Evolutionary conservation across 352 stramenopile species (phyloP).

Genomic region (Pythium chondricola): DNA sequence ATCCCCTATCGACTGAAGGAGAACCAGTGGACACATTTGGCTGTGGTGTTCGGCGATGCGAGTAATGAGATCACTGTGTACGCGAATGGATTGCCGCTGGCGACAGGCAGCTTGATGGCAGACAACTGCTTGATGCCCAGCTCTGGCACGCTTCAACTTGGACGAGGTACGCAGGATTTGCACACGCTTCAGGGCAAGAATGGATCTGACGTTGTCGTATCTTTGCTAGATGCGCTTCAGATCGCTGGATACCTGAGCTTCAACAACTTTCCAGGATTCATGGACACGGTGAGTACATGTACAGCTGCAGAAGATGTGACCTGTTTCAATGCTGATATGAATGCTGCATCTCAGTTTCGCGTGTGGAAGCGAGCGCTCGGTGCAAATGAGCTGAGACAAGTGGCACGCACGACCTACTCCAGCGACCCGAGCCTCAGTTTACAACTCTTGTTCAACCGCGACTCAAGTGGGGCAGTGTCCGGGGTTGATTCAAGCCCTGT

Average conservation of each 20-base stretch:
- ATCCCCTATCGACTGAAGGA: conserved; percentile 25
- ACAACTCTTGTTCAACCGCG: conserved; percentile 22
- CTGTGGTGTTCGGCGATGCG: conserved; percentile 17
- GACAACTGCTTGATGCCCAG: conserved; percentile 18
- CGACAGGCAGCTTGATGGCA: conserved; percentile 12
- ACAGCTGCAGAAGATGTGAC: neutral
- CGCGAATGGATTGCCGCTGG: conserved; percentile 23
- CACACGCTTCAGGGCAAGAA: neutral
- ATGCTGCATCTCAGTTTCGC: conserved; percentile 11
- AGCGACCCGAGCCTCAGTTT: conserved; percentile 25
- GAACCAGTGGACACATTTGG: conserved; percentile 34
- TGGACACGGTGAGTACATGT: conserved; percentile 36
- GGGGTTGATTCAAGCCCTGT: conserved; percentile 23
- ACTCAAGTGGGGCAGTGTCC: conserved; percentile 11
- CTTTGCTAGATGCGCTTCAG: neutral
- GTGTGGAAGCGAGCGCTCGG: conserved; percentile 8
- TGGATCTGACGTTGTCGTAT: neutral
- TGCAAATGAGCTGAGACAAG: neutral
- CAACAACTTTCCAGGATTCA: conserved; percentile 21
- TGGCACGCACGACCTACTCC: neutral
- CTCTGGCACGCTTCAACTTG: conserved; percentile 33
- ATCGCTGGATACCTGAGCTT: conserved; percentile 1
- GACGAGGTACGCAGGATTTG: conserved; percentile 24
- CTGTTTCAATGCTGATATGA: neutral
- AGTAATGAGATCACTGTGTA: conserved; percentile 19